Base-by-base conservation (phyloP, 2,329 filamentous ascomycete genomes). In the Trichoderma koningiopsis region DNA sequence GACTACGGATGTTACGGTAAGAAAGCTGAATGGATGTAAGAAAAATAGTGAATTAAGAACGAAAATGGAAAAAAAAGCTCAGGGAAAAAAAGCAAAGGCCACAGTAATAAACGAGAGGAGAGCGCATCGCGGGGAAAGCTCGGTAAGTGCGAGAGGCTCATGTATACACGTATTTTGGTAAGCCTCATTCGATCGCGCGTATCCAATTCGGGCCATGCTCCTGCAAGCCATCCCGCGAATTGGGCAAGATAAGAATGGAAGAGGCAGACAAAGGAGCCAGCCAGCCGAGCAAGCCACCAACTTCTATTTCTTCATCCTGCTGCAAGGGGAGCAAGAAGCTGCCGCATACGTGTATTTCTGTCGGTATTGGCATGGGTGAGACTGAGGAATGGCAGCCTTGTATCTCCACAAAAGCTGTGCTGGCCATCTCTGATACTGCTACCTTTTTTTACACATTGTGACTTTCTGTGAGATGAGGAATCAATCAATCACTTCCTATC, bases 161-260 rank as follows among this genome's bases (percentile, higher is more conserved):
- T 5, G 14, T 14, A 14, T 22, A n/a, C 27, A 16, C 19, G 13
- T 37, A n/a, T 55, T 27, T 37, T 29, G 37, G 22, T 31, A 19
- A 55, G 61, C 47, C 35, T n/a, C 33, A 33, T 8, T 1, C 10
- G 61, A 64, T 64, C 61, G 47, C 61, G 61, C 61, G 61, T 55
- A 64, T 55, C 60, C 31, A 22, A 5, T 49, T 29, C n/a, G 35
- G 33, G 47, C 0, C 19, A 22, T 33, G 22, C 16, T 64, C 61
- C 47, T 64, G 61, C 60, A 63, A 53, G 47, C 60, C 47, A 63
- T 31, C 47, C 43, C 43, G 60, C 22, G 49, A 49, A 11, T 31
- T 52, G 24, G 33, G 10, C n/a, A 62, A 40, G 16, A 47, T 49
- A 52, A 53, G 27, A 33, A 61, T n/a, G 40, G 11, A 22, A 24